These are phyloP conservation scores for Dryas alaskensis DNA, from an alignment of 306 rosid genomes.

Conservation along the genomic window DNA sequence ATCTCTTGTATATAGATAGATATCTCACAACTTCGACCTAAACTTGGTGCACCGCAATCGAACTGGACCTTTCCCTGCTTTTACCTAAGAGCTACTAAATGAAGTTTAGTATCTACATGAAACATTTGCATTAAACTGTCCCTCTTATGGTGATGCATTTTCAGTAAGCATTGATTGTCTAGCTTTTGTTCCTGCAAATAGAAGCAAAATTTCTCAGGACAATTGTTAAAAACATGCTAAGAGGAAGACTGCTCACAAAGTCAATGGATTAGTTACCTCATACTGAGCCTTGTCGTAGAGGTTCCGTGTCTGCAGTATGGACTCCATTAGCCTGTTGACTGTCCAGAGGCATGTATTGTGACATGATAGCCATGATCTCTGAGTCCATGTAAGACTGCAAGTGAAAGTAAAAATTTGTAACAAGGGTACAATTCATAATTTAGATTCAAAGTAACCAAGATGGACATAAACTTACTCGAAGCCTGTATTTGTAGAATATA, in stretches of 20 bases:
- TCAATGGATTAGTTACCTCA: conserved; percentile 39
- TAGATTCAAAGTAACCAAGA: background rate
- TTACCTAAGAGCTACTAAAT: background rate
- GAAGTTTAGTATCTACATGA: background rate
- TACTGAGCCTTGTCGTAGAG: conserved; percentile 55
- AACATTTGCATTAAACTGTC: background rate
- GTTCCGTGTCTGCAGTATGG: conserved; percentile 55
- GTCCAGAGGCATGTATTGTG: conserved; percentile 95
- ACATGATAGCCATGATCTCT: conserved; percentile 95
- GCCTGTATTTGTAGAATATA: conserved; percentile 89
- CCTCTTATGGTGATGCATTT: background rate
- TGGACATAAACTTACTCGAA: conserved; percentile 56
- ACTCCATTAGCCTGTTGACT: conserved; percentile 51
- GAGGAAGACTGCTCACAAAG: conserved; percentile 5
- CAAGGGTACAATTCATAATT: conserved; percentile 2
- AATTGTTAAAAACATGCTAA: conserved; percentile 3
- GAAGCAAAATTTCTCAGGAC: background rate
- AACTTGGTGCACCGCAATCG: background rate
- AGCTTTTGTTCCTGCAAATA: conserved; percentile 18
- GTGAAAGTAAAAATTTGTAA: conserved; percentile 4
- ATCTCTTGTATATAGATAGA: conserved; percentile 2
- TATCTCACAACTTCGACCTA: background rate
- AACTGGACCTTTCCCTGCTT: background rate
- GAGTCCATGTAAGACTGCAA: conserved; percentile 93
- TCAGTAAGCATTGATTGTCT: background rate